phyloP scores from a whole-genome alignment of 2,329 filamentous ascomycete genomes.

The Rhinocladiella similis region DNA sequence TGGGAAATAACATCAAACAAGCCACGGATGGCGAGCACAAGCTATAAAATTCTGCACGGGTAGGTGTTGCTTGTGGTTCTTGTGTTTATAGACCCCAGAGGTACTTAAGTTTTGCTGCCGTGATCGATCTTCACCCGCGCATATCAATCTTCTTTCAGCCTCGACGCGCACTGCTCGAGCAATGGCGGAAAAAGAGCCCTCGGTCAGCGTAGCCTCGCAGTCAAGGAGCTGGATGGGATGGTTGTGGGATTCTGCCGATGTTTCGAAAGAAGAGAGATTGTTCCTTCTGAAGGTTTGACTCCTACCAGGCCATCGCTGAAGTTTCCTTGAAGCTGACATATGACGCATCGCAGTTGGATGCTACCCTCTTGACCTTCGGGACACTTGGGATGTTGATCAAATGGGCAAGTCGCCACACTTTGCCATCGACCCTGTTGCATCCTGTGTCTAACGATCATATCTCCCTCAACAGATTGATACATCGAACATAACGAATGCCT shows the following conservation, averaged over 20 bases:
- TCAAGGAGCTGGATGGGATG: slow-evolving; percentile 20
- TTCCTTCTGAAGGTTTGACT: slow-evolving; percentile 17
- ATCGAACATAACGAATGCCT: slow-evolving; percentile 38
- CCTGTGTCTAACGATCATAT: too few species aligned
- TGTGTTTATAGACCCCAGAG: neutral
- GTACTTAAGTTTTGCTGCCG: neutral
- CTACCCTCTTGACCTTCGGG: slow-evolving; percentile 17
- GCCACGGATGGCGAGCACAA: neutral
- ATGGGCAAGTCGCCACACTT: slow-evolving; percentile 3
- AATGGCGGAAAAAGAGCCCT: slow-evolving; percentile 15
- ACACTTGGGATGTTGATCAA: slow-evolving; percentile 23
- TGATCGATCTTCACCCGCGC: slow-evolving; percentile 4
- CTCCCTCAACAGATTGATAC: slow-evolving; percentile 12
- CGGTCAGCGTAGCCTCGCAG: too few species aligned
- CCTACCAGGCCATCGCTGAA: neutral
- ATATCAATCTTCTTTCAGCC: neutral
- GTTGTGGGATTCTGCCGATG: slow-evolving; percentile 22
- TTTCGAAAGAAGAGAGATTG: slow-evolving; percentile 17
- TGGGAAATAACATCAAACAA: neutral
- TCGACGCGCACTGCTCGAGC: neutral
- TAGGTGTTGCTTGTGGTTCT: neutral
- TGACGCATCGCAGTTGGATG: slow-evolving; percentile 10
- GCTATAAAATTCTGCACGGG: neutral
- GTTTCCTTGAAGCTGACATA: neutral
- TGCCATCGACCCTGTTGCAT: neutral